Base-by-base conservation (phyloP, 768 basidiomycete genomes). In the Suillus discolor region DNA sequence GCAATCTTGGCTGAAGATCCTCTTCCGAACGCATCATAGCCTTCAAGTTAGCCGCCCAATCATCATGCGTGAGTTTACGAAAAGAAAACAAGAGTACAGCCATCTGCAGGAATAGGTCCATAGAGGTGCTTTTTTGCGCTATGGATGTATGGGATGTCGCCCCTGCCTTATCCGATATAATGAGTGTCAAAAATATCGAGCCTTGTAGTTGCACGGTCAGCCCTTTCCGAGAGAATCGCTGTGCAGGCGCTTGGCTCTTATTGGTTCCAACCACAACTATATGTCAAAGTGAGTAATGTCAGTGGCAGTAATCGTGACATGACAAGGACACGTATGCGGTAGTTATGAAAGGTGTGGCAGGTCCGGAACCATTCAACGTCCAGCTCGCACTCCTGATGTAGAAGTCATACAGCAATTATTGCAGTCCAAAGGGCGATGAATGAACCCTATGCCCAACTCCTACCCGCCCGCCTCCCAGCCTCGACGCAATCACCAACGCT, bases 401-500 rank as follows among this genome's bases (percentile, higher is more conserved):
- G 16, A 57, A 42, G 11, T 28, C 39, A 28, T 60, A 41, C 57
- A 59, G 57, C 23, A 59, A 31, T 28, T 11, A 28, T 31, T 54
- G 25, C 23, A 41, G 38, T 59, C 16, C 57, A 42, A 6, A 41
- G 57, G 38, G 57, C 18, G 18, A 28, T 28, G 57, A 64, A 53
- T 28, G 57, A 55, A 38, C 31, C 20, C 57, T 77, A 76, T 61
- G 62, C 59, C 84, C 85, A 87, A 36, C 63, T 67, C 44, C 62
- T 72, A 49, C 85, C 87, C 61, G 79, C 89, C 25, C 75, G 79
- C 73, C 89, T 85, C 16, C 91, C 95, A 6, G 87, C 87, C 70
- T 89, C 86, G 13, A 96, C 83, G 74, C 94, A 96, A 71, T 97
- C 95, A 9, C 88, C 89, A 1, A 96, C 85, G 69, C 95, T 95